phyloP scores from a whole-genome alignment of 768 basidiomycete species.

The Suillus subluteus region DNA sequence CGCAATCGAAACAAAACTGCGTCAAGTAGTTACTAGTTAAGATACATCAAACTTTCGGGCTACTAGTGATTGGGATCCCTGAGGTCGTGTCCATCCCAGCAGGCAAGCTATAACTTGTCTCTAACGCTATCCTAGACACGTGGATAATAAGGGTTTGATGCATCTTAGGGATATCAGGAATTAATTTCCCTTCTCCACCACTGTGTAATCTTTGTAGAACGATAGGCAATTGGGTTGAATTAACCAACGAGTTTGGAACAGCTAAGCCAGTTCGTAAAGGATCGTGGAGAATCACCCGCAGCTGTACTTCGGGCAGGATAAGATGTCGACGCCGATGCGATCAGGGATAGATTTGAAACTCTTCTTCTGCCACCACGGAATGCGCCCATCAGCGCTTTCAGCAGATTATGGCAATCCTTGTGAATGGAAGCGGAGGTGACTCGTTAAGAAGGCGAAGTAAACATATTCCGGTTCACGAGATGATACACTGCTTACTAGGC shows the following conservation, averaged over 20 bases:
- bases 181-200: neutral
- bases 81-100: neutral
- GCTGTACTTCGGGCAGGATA: neutral
- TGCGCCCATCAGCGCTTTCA: neutral
- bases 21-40: neutral
- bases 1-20: too few relatives aligned
- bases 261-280: neutral
- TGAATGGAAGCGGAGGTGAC: neutral
- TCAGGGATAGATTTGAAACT: neutral
- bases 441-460: neutral
- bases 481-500: neutral
- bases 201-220: neutral
- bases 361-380: neutral
- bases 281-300: neutral
- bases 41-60: neutral
- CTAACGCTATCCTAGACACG: neutral
- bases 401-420: neutral
- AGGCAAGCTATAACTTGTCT: neutral
- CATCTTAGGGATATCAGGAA: neutral
- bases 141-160: neutral
- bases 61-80: neutral
- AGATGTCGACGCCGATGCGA: neutral
- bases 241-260: neutral
- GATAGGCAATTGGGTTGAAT: neutral
- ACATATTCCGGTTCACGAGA: neutral